Percentiles rank a stretch among this genome's conserved stretches.
These are phyloP conservation scores for Puccinia sorghi DNA, from an alignment of 1,284 basidiomycete genomes.

Conservation along the genomic window DNA sequence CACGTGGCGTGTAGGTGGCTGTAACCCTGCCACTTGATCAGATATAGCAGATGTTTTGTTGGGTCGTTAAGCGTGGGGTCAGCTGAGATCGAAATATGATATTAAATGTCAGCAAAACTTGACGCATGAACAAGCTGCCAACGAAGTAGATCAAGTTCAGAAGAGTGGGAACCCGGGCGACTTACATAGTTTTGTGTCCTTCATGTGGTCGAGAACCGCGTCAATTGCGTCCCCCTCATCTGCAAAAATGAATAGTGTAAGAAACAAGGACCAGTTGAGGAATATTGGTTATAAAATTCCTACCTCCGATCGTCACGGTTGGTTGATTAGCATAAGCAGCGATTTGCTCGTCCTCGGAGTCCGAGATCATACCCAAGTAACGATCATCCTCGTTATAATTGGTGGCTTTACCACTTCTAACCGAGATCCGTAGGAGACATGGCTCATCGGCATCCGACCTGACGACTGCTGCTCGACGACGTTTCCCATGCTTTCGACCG, in stretches of 20 bases:
- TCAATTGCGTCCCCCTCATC: slow-evolving; percentile 60
- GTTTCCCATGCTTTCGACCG: slow-evolving; percentile 14
- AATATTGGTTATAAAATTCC: neutral
- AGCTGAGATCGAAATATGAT: neutral
- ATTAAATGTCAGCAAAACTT: neutral
- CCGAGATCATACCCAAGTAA: slow-evolving; percentile 54
- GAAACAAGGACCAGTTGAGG: neutral
- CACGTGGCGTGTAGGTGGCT: slow-evolving; percentile 59
- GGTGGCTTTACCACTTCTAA: slow-evolving; percentile 54
- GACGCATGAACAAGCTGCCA: neutral
- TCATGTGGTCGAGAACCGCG: slow-evolving; percentile 60
- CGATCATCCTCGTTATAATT: slow-evolving; percentile 59
- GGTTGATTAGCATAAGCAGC: slow-evolving; percentile 53
- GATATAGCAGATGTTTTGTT: slow-evolving; percentile 59
- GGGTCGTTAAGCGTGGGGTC: slow-evolving; percentile 59
- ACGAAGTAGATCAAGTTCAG: neutral
- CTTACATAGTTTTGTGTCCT: slow-evolving; percentile 56
- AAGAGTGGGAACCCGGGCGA: neutral
- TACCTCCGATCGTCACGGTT: slow-evolving; percentile 39
- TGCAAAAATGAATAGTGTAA: slow-evolving; percentile 15
- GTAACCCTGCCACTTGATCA: slow-evolving; percentile 61
- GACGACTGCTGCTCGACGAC: slow-evolving; percentile 22
- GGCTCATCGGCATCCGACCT: slow-evolving; percentile 36
- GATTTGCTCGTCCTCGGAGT: slow-evolving; percentile 57
- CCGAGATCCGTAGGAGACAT: slow-evolving; percentile 56